Base-by-base conservation (phyloP, 805 yeast genomes). In the Kluyveromyces wickerhamii region DNA sequence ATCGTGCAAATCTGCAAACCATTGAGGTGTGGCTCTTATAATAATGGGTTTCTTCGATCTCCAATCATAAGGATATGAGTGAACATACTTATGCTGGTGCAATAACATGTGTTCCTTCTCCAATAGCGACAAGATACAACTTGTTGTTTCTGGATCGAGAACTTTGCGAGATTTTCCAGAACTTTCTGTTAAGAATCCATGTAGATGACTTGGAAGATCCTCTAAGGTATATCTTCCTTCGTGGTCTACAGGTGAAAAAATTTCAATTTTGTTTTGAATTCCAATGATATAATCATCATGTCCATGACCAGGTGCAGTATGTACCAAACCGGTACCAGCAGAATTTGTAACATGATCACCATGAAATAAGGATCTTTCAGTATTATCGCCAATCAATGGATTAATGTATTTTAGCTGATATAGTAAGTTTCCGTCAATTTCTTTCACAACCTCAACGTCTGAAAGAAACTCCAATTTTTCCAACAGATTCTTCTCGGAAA, bases 251-350 rank as follows among this genome's bases (percentile, higher is more conserved):
- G 92, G 86, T 0, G 96, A 85, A 40, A 64, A 72, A 0, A 84
- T 73, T 7, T 59, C 63, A 15, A 92, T 65, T 0, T 66, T 66
- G 41, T 79, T 60, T 15, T 64, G 57, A 38, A 71, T 56, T 21
- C 95, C 89, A 22, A 80, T 67, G 6, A 79, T 49, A 52, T 84
- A 88, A 63, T 92, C 99, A 45, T 92, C 98, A 48, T 77, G 73
- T 49, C 99, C 99, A 55, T 92, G 98, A 0, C 96, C 97, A 2
- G 98, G 97, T 0, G 98, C 97, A 14, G 86, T 82, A 53, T 92
- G 99, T 1, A 92, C 99, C 10, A 92, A 62, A 2, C 98, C 99
- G 0, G 98, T 85, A 57, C 99, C 99, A 0, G 92, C 76, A 1
- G 70, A 45, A 38, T 72, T 72, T 1, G 85, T 75, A 9, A 94